Evolutionary conservation across 352 stramenopile genomes (phyloP).

Genomic region (Blastocystis sp.): DNA sequence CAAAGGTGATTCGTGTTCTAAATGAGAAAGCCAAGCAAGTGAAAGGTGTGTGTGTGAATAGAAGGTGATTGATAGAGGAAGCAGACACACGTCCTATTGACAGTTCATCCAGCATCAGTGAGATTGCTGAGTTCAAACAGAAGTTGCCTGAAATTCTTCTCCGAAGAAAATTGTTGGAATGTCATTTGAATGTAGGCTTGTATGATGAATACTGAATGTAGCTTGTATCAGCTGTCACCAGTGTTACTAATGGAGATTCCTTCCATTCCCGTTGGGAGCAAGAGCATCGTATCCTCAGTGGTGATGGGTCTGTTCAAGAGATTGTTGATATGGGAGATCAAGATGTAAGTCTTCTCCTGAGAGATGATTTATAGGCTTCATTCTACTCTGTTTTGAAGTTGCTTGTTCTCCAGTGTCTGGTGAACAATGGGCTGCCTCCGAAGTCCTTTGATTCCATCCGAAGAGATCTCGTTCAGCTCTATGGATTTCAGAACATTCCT

Average conservation of each 20-base stretch:
- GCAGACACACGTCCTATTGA: neutral
- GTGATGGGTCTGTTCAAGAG: neutral
- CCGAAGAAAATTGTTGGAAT: neutral
- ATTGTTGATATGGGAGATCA: conserved; percentile 6
- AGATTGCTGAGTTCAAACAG: conserved; percentile 40
- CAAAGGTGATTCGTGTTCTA: neutral
- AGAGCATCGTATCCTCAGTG: conserved; percentile 7
- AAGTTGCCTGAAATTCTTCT: conserved; percentile 43
- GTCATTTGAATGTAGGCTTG: conserved; percentile 2
- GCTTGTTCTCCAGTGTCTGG: conserved; percentile 22
- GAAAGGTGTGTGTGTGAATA: neutral
- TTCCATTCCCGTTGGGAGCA: conserved; percentile 21
- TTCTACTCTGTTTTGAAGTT: conserved; percentile 35
- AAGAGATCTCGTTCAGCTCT: neutral
- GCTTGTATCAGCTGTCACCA: conserved; percentile 23
- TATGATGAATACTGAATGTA: neutral
- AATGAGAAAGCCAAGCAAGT: conserved; percentile 39
- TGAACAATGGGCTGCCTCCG: conserved; percentile 40
- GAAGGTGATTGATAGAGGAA: conserved; percentile 19
- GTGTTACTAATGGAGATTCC: conserved; percentile 17
- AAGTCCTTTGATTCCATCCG: conserved; percentile 33
- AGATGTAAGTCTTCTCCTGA: neutral
- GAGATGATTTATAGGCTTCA: neutral
- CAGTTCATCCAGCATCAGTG: neutral
- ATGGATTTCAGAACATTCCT: conserved; percentile 18